Base-by-base conservation (phyloP, 148 eudicot species). In the Agrostemma githago region DNA sequence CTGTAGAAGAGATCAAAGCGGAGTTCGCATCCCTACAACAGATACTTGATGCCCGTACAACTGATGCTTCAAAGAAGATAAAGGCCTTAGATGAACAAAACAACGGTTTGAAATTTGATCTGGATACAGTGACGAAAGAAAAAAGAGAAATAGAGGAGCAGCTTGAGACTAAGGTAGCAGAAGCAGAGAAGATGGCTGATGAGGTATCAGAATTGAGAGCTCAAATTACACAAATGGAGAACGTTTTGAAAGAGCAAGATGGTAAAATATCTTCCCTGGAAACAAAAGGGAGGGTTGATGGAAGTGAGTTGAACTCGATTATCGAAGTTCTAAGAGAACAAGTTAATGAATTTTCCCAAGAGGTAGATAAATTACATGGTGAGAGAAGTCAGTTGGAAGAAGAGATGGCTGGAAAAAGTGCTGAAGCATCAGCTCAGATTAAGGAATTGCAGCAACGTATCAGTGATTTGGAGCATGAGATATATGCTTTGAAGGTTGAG, bases 301-400 rank as follows among this genome's bases (percentile, higher is more conserved):
- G 85, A 80, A 81, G 62, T 26, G 86, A 86, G 53, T 80, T 71
- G 8, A 68, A 60, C 26, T 82, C 84, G 62, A 78, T 75, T 75
- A 79, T 81, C 78, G 79, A 78, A 57, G 70, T 65, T 20, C 76
- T 77, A 63, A 83, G 70, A 81, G 83, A 56, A n/a, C 80, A 85
- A 72, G 70, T 83, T 40, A 77, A 66, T 63, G 68, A 78, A 17
- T 41, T 84, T 73, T 76, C 82, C 34, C 71, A 72, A 56, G 85
- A 89, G 75, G 79, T 80, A 38, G 89, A 85, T 8, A 80, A 75
- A 3, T 65, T 89, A 68, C 59, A 54, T 57, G 72, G 72, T 68
- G 84, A 88, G 66, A 85, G 80, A 79, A 69, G 77, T 43, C 83
- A 82, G 42, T 74, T 89, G 66, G 87, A 88, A 77, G 85, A 85